phyloP scores from a whole-genome alignment of 2,329 filamentous ascomycete genomes.

The Neocucurbitaria cava region DNA sequence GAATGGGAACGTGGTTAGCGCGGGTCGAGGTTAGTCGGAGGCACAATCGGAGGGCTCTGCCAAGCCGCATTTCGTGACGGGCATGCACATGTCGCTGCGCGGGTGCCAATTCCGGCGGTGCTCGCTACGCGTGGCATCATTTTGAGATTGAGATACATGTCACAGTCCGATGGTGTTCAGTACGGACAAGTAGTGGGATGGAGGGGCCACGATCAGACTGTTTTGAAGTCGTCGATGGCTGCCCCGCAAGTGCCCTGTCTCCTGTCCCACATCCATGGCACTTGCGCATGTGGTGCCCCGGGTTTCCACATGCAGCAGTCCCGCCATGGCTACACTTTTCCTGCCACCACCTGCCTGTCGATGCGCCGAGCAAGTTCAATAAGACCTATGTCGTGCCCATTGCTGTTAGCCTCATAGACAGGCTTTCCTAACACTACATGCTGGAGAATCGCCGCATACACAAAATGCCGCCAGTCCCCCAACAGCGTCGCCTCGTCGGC shows the following conservation, averaged over 20 bases:
- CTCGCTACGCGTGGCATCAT: not conserved
- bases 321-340: conserved; percentile 1
- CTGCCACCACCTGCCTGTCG: not conserved
- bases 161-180: not conserved
- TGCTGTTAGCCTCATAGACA: not conserved
- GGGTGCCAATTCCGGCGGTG: conserved; percentile 4
- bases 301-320: conserved; percentile 28
- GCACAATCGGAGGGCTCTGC: conserved; percentile 23
- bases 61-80: conserved; percentile 19
- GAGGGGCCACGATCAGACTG: not conserved
- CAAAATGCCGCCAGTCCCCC: conserved; percentile 40
- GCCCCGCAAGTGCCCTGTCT: conserved; percentile 7
- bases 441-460: not conserved
- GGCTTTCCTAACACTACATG: not conserved
- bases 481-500: conserved; percentile 70
- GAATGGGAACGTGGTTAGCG: conserved; percentile 26
- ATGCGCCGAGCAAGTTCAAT: not conserved
- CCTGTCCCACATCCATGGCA: not conserved
- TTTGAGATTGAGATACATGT: not conserved
- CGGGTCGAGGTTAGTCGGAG: conserved; percentile 11
- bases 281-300: conserved; percentile 1
- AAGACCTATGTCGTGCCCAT: not conserved
- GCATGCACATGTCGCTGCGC: not conserved
- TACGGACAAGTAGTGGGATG: not conserved
- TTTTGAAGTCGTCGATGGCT: not conserved